Evolutionary conservation across 345 rosid genomes (phyloP), one percentile per base, ranked within the genome.

Genomic region (Murraya paniculata): DNA sequence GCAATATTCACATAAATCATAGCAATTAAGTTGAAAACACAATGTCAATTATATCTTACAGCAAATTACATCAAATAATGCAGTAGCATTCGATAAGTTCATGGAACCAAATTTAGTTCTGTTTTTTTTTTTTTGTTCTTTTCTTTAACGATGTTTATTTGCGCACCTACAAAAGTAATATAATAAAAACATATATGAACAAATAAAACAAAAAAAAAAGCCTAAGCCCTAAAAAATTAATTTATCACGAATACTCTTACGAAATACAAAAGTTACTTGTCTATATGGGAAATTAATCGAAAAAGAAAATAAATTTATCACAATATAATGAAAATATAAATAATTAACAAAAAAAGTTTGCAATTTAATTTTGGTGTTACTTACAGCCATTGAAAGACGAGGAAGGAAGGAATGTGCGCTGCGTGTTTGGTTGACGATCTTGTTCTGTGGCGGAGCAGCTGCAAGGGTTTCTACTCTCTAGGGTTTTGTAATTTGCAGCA

Each of bases 301-400:
- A 64, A 7, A 19, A 7, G 72, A 31, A 38, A 33, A 71, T 60
- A 59, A 33, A 69, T 22, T 28, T 25, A 59, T 11, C 59, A 22
- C 39, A 38, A 33, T 25, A 13, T 1, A 45, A 45, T 13, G 50
- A 45, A 45, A 45, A 45, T 5, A 0, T 3, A 45, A 13, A 45
- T 45, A 11, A 13, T 45, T 41, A 39, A 41, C 14, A 45, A 45
- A 11, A 45, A 45, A 45, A 41, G 16, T 45, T 45, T 45, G 50
- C 16, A 11, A 45, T 45, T 45, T 11, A 45, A 41, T 41, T 41
- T 41, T 45, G 13, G 18, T 11, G 50, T 45, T 19, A 80, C 84
- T 81, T 66, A 84, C 86, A 22, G 86, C 86, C 86, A 84, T 81
- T 5, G 36, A 13, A 33, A 41, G 65, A 33, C 14, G 48, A 75